Base-by-base conservation (phyloP, 2,329 filamentous ascomycete genomes). In the Calonectria hongkongensis region DNA sequence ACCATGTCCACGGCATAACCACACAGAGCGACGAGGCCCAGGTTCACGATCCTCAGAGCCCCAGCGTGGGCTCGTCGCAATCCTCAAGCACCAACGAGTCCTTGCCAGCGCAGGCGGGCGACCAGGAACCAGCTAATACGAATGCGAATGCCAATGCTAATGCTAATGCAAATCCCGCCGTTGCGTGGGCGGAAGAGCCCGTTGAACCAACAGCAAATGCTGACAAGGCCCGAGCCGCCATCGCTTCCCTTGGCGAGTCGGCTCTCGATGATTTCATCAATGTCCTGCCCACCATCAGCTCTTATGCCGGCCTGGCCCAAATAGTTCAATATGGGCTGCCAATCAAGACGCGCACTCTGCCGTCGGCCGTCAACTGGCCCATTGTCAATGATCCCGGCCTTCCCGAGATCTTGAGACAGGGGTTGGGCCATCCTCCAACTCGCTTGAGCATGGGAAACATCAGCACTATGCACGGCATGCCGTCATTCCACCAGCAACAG, bases 361-460 rank as follows among this genome's bases (percentile, higher is more conserved):
- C 54, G 15, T 60, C 54, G 13, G 54, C 54, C 12, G 9, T 15
- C 33, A 60, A 60, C 33, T 60, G 54, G 54, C 54, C 54, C 6
- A 36, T 41, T 18, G 12, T 60, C 36, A 41, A 41, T 28, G 54
- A 60, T 60, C 54, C 54, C 54, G 54, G 54, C 54, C 54, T 60
- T 60, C 21, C 54, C 54, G 54, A 60, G 54, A 60, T 60, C n/a
- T 25, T 60, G 33, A 60, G 54, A 60, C 54, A 60, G 54, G 54
- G 54, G 54, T 60, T 60, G 36, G 54, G 54, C 36, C 54, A 41
- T 27, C 33, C 36, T 41, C n/a, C 54, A 10, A 41, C n/a, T 36
- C 54, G 36, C 33, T 15, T 60, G 25, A 41, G 36, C 33, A 60
- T 43, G 36, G 21, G n/a, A 9, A 18, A 48, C 45, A 21, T 13